A percentile compares a stretch with the other conserved stretches of the same genome.
Evolutionary conservation across 2,329 filamentous ascomycete species (phyloP).

Genomic region (Pyricularia pennisetigena): DNA sequence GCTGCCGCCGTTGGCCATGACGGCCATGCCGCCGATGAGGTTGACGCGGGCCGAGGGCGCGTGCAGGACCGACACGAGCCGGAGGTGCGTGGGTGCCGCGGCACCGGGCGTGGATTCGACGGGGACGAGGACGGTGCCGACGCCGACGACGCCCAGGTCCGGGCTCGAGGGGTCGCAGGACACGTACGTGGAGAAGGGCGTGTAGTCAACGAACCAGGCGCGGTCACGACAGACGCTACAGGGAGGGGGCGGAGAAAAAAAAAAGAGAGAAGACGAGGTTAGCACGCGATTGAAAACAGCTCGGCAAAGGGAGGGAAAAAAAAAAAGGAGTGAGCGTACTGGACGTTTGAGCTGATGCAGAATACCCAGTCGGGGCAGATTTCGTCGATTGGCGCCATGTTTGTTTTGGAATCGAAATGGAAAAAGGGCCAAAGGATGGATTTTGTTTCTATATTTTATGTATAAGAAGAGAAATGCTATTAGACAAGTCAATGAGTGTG

Average conservation of each 20-base stretch:
- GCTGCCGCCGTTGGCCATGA: background rate
- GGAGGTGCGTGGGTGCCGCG: background rate
- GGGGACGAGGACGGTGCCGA: background rate
- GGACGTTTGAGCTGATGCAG: background rate
- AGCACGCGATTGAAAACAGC: background rate
- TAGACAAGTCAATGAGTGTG: background rate
- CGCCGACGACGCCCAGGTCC: background rate
- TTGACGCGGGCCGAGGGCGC: background rate
- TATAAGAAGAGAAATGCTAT: background rate
- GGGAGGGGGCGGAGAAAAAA: background rate
- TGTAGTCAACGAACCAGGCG: constrained; percentile 1
- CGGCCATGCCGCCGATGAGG: background rate
- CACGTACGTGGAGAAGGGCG: background rate
- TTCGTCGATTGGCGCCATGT: background rate
- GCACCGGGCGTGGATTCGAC: background rate
- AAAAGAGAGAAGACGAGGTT: background rate
- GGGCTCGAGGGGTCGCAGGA: background rate
- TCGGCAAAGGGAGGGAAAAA: too few relatives aligned
- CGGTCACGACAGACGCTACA: background rate
- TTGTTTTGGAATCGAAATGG: too few relatives aligned
- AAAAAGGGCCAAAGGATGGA: background rate
- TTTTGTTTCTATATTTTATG: background rate
- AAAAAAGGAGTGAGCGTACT: background rate
- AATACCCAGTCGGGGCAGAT: constrained; percentile 1
- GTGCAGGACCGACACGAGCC: background rate